Conservation (phyloP, 352 stramenopile genomes). For the Phytophthora nicotianae region DNA sequence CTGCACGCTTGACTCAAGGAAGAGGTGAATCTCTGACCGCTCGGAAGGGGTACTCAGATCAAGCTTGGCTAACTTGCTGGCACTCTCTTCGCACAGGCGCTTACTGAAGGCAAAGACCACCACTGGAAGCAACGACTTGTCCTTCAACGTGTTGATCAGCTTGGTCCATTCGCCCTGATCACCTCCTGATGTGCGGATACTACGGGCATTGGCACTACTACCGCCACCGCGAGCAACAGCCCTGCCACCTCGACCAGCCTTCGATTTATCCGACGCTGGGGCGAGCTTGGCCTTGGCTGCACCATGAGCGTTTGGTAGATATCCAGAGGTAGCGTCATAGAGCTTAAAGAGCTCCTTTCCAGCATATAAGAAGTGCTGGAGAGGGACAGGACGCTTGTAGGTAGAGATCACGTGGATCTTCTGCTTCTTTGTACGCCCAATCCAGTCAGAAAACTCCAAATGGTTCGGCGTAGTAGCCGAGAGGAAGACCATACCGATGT, state of each 20-base stretch:
- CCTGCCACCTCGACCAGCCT: slow-evolving; percentile 37
- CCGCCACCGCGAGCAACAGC: slow-evolving; percentile 38
- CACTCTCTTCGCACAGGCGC: slow-evolving; percentile 81
- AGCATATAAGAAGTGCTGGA: slow-evolving; percentile 96
- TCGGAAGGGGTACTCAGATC: slow-evolving; percentile 76
- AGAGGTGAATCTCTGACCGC: slow-evolving; percentile 84
- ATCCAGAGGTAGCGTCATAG: slow-evolving; percentile 58
- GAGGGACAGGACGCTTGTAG: slow-evolving; percentile 95
- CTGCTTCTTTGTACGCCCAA: slow-evolving; percentile 95
- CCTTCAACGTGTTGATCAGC: slow-evolving; percentile 84
- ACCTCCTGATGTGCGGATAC: slow-evolving; percentile 61
- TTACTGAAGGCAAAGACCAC: slow-evolving; percentile 96
- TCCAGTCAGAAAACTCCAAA: slow-evolving; percentile 99
- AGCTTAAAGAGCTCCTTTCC: slow-evolving; percentile 94
- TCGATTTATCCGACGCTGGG: slow-evolving; percentile 61
- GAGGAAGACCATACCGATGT: slow-evolving; percentile 98
- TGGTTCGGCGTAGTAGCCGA: slow-evolving; percentile 99
- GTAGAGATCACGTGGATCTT: slow-evolving; percentile 98
- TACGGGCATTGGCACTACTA: slow-evolving; percentile 49
- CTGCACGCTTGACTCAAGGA: slow-evolving; percentile 79
- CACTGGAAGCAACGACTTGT: slow-evolving; percentile 93
- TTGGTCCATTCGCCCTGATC: slow-evolving; percentile 90
- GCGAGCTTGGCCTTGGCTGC: slow-evolving; percentile 73
- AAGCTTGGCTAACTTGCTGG: slow-evolving; percentile 74
- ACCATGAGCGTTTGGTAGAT: slow-evolving; percentile 59